These are phyloP conservation scores for Leptographium radiaticola DNA, from an alignment of 2,329 filamentous ascomycete species.

Conservation along the genomic window DNA sequence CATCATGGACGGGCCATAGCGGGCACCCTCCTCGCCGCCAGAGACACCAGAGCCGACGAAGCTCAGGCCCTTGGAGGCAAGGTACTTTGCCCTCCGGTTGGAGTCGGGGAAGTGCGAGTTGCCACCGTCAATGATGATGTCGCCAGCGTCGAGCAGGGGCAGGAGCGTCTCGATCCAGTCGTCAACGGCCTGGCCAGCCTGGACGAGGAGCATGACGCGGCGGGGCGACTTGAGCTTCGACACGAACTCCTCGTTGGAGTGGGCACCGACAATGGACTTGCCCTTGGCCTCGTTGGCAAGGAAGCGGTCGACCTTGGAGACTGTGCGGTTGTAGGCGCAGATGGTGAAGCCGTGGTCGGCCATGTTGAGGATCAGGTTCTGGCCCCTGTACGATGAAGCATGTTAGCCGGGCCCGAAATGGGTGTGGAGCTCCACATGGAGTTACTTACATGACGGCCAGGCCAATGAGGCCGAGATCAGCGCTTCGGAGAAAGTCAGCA, in stretches of 20 bases:
- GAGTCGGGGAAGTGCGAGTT: conserved; percentile 99
- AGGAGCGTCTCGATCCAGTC: conserved; percentile 97
- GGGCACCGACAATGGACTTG: conserved; percentile 89
- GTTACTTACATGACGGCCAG: conserved; percentile 68
- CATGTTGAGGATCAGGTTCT: conserved; percentile 84
- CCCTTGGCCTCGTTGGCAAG: conserved; percentile 84
- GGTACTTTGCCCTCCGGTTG: conserved; percentile 91
- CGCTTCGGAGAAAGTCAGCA: conserved; percentile 51
- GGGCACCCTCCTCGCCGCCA: conserved; percentile 97
- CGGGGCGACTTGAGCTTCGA: conserved; percentile 94
- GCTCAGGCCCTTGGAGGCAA: conserved; percentile 73
- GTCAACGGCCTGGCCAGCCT: conserved; percentile 95
- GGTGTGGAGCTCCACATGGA: background rate
- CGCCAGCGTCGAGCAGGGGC: conserved; percentile 67
- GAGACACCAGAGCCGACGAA: conserved; percentile 97
- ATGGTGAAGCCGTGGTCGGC: conserved; percentile 92
- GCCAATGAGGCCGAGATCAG: conserved; percentile 87
- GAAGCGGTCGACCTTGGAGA: conserved; percentile 95
- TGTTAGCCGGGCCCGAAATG: background rate
- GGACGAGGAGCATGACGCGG: conserved; percentile 96
- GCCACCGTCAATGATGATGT: conserved; percentile 98
- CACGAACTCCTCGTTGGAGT: conserved; percentile 88
- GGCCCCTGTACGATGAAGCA: conserved; percentile 34
- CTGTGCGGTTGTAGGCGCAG: conserved; percentile 96
- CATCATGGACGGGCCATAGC: conserved; percentile 96